A percentile compares a stretch with the other conserved stretches of the same genome.
Conservation (phyloP, 805 yeast species). For the Candida bentonensis region DNA sequence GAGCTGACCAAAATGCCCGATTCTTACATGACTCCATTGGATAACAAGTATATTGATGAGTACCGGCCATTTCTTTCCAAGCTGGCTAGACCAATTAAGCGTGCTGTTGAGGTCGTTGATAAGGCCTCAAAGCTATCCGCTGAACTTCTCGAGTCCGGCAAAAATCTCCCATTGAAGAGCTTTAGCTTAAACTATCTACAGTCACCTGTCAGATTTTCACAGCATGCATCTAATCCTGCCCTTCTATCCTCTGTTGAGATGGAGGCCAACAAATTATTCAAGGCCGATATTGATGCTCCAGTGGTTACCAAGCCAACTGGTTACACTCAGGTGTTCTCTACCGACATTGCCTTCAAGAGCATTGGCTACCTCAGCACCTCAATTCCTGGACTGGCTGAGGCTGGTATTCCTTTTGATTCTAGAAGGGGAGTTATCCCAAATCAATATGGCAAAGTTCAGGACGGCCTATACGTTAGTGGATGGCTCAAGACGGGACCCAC, state of each 20-base stretch:
- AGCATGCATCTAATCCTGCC: slow-evolving; percentile 21
- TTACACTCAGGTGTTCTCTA: slow-evolving; percentile 18
- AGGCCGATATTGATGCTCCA: slow-evolving; percentile 25
- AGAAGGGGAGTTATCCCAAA: slow-evolving; percentile 33
- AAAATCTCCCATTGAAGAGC: slow-evolving; percentile 19
- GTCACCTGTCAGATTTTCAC: slow-evolving; percentile 42
- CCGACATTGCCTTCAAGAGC: slow-evolving; percentile 63
- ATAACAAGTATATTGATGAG: slow-evolving; percentile 22
- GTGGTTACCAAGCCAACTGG: slow-evolving; percentile 26
- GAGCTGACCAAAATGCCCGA: slow-evolving; percentile 59
- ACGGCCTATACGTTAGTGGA: slow-evolving; percentile 62
- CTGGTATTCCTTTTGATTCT: slow-evolving; percentile 35
- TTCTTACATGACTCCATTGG: slow-evolving; percentile 32
- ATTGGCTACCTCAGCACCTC: slow-evolving; percentile 72
- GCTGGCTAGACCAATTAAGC: slow-evolving; percentile 42
- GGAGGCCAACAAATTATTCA: slow-evolving; percentile 30
- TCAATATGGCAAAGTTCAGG: slow-evolving; percentile 30
- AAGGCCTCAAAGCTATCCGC: slow-evolving; percentile 29
- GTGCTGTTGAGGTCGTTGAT: slow-evolving; percentile 50
- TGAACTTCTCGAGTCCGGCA: slow-evolving; percentile 11
- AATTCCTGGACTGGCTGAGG: slow-evolving; percentile 40
- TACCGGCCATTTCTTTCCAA: slow-evolving; percentile 18
- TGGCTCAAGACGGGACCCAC: slow-evolving; percentile 82
- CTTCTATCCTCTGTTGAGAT: slow-evolving; percentile 35
- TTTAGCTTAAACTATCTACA: slow-evolving; percentile 65